Base-by-base conservation (phyloP, 139 green algal genomes). In the Edaphochlamys debaryana region DNA sequence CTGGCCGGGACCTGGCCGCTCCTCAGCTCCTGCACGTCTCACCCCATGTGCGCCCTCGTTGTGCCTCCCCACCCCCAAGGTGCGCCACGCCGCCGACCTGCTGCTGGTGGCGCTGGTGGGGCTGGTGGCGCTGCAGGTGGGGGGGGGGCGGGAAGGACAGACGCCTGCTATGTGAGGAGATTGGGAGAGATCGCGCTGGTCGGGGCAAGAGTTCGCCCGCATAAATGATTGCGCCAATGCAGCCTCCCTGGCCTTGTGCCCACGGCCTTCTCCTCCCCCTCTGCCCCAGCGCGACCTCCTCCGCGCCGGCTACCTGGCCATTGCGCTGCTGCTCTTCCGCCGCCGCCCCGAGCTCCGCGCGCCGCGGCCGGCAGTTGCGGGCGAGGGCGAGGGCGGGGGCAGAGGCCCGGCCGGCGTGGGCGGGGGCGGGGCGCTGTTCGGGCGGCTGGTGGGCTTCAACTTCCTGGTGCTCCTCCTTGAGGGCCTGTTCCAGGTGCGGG, bases 251-350 rank as follows among this genome's bases (percentile, higher is more conserved):
- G n/a, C n/a, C n/a, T n/a, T n/a, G n/a, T n/a, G n/a, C n/a, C n/a
- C n/a, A n/a, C n/a, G n/a, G n/a, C n/a, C n/a, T n/a, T n/a, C n/a
- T n/a, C n/a, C n/a, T n/a, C n/a, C n/a, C n/a, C n/a, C n/a, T n/a
- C n/a, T n/a, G n/a, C n/a, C n/a, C n/a, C n/a, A n/a, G 81, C 92
- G 93, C 2, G 94, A 97, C 84, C 78, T 96, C 50, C 89, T 96
- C 64, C 94, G 96, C 67, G 92, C 91, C 19, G 91, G 91, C 15
- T 97, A 97, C 87, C 90, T 97, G 74, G 93, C 93, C 19, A 67
- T 95, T 6, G 89, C 89, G 8, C 89, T 97, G 48, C 75, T 92
- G 42, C 89, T 95, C n/a, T 97, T 97, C 91, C 70, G 94, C 29
- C 79, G 64, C 7, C 50, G 69, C 5, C 45, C 38, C 3, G 34